phyloP scores from a whole-genome alignment of 1,139 yeast genomes.

The Groenewaldozyma auringiensis region DNA sequence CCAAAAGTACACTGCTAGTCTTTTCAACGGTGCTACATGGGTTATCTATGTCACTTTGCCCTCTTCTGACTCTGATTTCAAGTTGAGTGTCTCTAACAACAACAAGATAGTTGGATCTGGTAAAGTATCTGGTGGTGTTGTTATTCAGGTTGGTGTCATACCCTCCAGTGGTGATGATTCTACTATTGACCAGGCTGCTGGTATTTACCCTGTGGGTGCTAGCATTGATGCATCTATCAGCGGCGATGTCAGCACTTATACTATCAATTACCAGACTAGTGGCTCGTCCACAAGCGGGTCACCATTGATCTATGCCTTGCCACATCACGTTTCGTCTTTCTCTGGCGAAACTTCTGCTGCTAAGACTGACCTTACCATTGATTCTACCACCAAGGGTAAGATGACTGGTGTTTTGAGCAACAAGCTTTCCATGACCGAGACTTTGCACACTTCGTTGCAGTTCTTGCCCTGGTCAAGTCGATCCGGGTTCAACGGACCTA shows the following conservation, averaged over 20 bases:
- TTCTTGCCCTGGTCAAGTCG: constrained; percentile 55
- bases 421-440: constrained; percentile 43
- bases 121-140: constrained; percentile 44
- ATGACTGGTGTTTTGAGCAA: constrained; percentile 55
- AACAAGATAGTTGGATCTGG: constrained; percentile 38
- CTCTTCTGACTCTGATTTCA: constrained; percentile 28
- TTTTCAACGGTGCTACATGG: constrained; percentile 49
- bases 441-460: constrained; percentile 42
- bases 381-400: constrained; percentile 58
- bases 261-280: constrained; percentile 43
- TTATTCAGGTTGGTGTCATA: constrained; percentile 55
- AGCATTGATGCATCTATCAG: constrained; percentile 33
- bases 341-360: constrained; percentile 31
- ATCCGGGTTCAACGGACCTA: constrained; percentile 28
- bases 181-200: constrained; percentile 53
- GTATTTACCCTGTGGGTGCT: constrained; percentile 44
- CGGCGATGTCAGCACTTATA: constrained; percentile 41
- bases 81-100: constrained; percentile 34
- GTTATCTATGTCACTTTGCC: constrained; percentile 51
- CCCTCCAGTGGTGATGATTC: constrained; percentile 34
- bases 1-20: constrained; percentile 49
- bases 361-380: constrained; percentile 44
- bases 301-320: constrained; percentile 58
- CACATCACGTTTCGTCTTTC: constrained; percentile 60
- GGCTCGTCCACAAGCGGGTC: constrained; percentile 49